Conservation (phyloP, 2,329 filamentous ascomycete genomes). For the Phoma herbarum region DNA sequence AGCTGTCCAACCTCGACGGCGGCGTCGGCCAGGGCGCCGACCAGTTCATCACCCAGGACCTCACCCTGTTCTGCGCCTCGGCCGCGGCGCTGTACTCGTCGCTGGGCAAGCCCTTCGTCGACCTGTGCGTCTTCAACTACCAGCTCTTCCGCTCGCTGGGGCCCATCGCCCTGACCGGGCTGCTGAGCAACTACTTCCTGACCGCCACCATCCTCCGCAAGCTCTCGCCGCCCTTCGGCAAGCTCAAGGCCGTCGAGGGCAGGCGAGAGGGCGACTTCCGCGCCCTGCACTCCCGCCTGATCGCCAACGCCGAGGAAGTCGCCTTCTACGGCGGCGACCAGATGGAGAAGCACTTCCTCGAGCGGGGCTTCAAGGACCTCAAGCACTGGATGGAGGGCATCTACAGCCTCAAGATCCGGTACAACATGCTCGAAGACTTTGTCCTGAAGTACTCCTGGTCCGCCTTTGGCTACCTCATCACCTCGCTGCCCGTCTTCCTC, state of each 20-base stretch:
- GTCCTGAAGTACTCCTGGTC: constrained; percentile 99
- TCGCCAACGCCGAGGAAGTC: constrained; percentile 96
- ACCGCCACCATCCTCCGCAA: constrained; percentile 89
- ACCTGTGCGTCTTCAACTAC: constrained; percentile 97
- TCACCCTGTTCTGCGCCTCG: constrained; percentile 92
- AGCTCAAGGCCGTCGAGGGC: constrained; percentile 94
- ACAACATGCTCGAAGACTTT: constrained; percentile 99
- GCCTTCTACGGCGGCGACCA: constrained; percentile 97
- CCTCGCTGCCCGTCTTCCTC: constrained; percentile 91
- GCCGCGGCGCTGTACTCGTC: constrained; percentile 95
- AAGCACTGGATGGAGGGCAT: constrained; percentile 98
- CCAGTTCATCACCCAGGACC: constrained; percentile 96
- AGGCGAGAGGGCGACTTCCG: constrained; percentile 95
- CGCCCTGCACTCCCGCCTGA: constrained; percentile 86
- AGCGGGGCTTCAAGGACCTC: constrained; percentile 89
- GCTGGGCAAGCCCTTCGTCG: constrained; percentile 96
- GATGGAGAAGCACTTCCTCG: constrained; percentile 92
- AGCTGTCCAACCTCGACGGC: constrained; percentile 89
- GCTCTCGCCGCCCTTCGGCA: constrained; percentile 94
- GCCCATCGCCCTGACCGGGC: constrained; percentile 82
- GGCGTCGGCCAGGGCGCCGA: constrained; percentile 91
- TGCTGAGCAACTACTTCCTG: constrained; percentile 91
- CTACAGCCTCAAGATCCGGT: constrained; percentile 95
- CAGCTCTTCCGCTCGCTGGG: constrained; percentile 93
- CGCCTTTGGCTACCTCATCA: constrained; percentile 93